These are phyloP conservation scores for Backusella circina DNA, from an alignment of 192 early-diverging fungal genomes.

Conservation along the genomic window DNA sequence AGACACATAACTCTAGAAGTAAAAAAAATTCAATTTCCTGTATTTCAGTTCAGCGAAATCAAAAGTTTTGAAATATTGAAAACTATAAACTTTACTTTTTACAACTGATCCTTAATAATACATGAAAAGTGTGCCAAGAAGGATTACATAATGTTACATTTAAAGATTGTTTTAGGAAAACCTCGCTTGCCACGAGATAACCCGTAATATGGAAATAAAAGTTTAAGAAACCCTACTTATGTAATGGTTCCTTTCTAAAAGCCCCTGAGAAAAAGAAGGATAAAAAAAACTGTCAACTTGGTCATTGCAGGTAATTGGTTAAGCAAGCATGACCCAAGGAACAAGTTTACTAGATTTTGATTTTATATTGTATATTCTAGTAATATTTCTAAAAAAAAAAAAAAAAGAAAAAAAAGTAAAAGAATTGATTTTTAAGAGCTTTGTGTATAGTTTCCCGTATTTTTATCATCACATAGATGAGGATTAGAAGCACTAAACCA, in stretches of 20 bases:
- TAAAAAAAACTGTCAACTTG: background rate
- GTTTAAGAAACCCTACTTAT: background rate
- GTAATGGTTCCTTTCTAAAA: background rate
- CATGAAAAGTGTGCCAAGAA: background rate
- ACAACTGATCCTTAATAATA: background rate
- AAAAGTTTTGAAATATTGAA: background rate
- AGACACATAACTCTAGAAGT: background rate
- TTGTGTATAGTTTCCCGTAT: background rate
- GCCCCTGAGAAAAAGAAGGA: background rate
- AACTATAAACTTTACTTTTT: background rate
- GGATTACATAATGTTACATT: background rate
- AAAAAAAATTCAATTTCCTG: background rate
- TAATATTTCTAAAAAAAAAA: no score
- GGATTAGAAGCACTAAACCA: background rate
- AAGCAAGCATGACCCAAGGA: background rate
- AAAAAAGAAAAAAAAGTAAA: background rate
- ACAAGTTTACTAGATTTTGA: background rate
- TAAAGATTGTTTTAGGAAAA: background rate
- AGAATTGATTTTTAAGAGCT: background rate
- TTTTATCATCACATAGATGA: background rate
- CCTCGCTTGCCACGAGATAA: background rate
- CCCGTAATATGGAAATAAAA: background rate
- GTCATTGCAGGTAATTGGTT: background rate
- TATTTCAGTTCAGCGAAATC: background rate
- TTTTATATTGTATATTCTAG: background rate